Evolutionary conservation across 2,329 filamentous ascomycete species (phyloP).

Genomic region (Stachybotrys chlorohalonatus): DNA sequence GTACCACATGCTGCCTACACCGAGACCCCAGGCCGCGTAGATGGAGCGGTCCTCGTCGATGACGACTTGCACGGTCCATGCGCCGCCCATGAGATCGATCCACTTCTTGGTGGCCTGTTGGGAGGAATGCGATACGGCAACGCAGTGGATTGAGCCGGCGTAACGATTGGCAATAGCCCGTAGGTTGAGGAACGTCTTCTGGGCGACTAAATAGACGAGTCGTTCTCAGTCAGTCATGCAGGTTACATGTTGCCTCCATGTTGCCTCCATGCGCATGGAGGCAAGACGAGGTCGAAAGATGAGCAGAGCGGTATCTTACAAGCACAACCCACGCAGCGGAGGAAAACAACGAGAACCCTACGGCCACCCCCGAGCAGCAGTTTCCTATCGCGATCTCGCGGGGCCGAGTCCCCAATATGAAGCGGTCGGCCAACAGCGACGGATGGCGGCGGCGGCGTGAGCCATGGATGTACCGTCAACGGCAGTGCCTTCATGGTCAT

Average conservation of each 20-base stretch:
- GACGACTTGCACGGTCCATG: conserved; percentile 46
- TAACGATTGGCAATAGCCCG: conserved; percentile 45
- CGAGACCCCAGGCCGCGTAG: conserved; percentile 52
- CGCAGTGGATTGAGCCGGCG: conserved; percentile 38
- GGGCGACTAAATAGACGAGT: conserved; percentile 32
- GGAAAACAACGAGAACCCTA: conserved; percentile 39
- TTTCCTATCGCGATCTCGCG: conserved; percentile 34
- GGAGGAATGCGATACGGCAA: conserved; percentile 53
- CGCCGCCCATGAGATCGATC: conserved; percentile 47
- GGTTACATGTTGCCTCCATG: not conserved
- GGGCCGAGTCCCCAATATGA: conserved; percentile 37
- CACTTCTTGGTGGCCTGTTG: conserved; percentile 45
- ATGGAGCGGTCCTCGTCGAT: conserved; percentile 47
- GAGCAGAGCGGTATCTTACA: conserved; percentile 28
- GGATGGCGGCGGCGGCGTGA: conserved; percentile 41
- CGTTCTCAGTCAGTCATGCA: not conserved
- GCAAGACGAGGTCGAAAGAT: not conserved
- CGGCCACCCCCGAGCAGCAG: conserved; percentile 33
- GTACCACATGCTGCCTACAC: conserved; percentile 39
- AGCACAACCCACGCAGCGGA: conserved; percentile 47
- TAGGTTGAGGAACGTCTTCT: conserved; percentile 47
- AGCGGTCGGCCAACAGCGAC: conserved; percentile 35
- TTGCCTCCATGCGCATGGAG: too few relatives aligned
- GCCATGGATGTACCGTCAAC: conserved; percentile 44
- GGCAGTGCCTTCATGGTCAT: conserved; percentile 40